These are phyloP conservation scores for Nothophytophthora sp. DNA, from an alignment of 352 stramenopile species.

Conservation along the genomic window DNA sequence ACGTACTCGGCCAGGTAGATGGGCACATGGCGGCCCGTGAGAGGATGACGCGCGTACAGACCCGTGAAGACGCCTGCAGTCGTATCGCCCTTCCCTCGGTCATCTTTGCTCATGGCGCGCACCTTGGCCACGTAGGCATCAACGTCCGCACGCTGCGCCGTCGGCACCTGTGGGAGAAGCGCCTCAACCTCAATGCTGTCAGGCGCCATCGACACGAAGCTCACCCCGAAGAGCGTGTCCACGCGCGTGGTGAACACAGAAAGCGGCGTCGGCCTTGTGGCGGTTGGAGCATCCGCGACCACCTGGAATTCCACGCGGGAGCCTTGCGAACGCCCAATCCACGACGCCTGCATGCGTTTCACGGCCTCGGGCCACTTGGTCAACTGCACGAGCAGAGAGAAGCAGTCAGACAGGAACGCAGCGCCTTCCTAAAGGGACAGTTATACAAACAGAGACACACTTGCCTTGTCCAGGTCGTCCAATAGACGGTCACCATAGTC, in stretches of 20 bases:
- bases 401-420: too few relatives aligned
- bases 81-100: constrained; percentile 66
- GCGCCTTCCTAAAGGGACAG: too few relatives aligned
- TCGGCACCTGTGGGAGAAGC: constrained; percentile 58
- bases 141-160: constrained; percentile 67
- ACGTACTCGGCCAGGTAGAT: constrained; percentile 99
- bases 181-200: constrained; percentile 91
- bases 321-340: constrained; percentile 96
- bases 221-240: constrained; percentile 98
- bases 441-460: too few relatives aligned
- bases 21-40: constrained; percentile 90
- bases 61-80: constrained; percentile 93
- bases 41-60: constrained; percentile 91
- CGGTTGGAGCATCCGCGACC: constrained; percentile 19
- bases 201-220: constrained; percentile 97
- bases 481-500: constrained; percentile 98
- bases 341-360: constrained; percentile 93
- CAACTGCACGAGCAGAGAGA: too few relatives aligned
- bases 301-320: constrained; percentile 88
- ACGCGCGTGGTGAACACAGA: constrained; percentile 98
- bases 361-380: constrained; percentile 86
- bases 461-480: constrained; percentile 92
- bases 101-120: constrained; percentile 69
- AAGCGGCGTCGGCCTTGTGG: constrained; percentile 45
- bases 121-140: constrained; percentile 84